These are phyloP conservation scores for Penicillium hordei DNA, from an alignment of 2,329 filamentous ascomycete species.

Conservation along the genomic window DNA sequence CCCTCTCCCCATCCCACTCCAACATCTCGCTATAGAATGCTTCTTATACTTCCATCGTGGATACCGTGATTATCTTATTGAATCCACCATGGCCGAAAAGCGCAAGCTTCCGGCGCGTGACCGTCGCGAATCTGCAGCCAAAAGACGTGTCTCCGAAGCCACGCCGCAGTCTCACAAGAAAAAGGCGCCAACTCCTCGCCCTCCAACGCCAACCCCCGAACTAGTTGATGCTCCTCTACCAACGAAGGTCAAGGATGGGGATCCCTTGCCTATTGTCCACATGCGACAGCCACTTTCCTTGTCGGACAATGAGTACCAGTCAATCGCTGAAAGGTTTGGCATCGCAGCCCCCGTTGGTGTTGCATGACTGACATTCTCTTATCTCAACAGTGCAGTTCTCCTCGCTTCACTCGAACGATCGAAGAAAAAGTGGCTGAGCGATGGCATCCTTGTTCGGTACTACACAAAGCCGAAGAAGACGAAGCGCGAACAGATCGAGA, in stretches of 20 bases:
- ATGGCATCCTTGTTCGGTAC: constrained; percentile 57
- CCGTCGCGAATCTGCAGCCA: constrained; percentile 46
- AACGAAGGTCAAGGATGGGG: constrained; percentile 53
- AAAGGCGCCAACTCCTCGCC: constrained; percentile 37
- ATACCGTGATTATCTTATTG: neutral
- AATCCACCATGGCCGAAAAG: constrained; percentile 42
- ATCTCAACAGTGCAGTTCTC: constrained; percentile 52
- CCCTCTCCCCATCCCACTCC: constrained; percentile 13
- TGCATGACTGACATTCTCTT: constrained; percentile 18
- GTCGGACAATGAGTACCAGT: constrained; percentile 57
- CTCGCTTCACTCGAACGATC: constrained; percentile 59
- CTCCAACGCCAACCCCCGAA: constrained; percentile 30
- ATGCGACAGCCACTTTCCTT: constrained; percentile 52
- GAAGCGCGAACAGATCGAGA: constrained; percentile 50
- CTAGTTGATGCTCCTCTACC: constrained; percentile 48
- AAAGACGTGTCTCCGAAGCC: constrained; percentile 45
- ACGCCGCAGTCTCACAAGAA: constrained; percentile 36
- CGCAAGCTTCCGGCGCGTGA: constrained; percentile 45
- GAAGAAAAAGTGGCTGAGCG: constrained; percentile 56
- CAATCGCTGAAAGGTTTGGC: constrained; percentile 56
- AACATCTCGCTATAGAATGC: neutral
- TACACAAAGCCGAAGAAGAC: constrained; percentile 60
- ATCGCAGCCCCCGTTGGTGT: neutral
- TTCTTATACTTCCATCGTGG: neutral
- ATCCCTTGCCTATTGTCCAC: constrained; percentile 54